A percentile compares a stretch with the other conserved stretches of the same genome.
Conservation (phyloP, 2,329 filamentous ascomycete species). For the Pezicula neosporulosa region DNA sequence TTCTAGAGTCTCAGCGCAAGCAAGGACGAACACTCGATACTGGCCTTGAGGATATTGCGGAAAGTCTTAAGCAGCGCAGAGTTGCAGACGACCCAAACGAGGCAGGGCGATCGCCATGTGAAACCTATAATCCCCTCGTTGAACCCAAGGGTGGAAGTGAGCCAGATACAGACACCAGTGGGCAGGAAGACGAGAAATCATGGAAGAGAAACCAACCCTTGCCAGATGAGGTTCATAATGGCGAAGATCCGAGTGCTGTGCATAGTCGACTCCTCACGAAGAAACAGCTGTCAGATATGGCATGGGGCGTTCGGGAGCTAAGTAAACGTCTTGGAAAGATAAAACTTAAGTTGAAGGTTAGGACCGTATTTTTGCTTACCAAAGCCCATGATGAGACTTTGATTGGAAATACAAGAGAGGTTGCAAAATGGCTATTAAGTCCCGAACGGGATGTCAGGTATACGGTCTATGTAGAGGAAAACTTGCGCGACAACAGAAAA, state of each 20-base stretch:
- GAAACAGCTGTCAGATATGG: conserved; percentile 94
- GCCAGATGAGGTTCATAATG: conserved; percentile 9
- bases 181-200: conserved; percentile 53
- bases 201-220: conserved; percentile 39
- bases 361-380: conserved; percentile 81
- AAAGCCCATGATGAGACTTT: conserved; percentile 87
- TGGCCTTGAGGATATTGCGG: conserved; percentile 23
- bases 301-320: conserved; percentile 88
- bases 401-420: conserved; percentile 71
- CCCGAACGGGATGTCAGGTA: conserved; percentile 65
- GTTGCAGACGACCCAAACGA: conserved; percentile 12
- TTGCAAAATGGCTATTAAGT: conserved; percentile 77
- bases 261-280: conserved; percentile 83
- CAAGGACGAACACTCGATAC: conserved; percentile 24
- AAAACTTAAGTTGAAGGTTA: conserved; percentile 76
- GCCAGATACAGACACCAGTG: conserved; percentile 23
- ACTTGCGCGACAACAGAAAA: conserved; percentile 63
- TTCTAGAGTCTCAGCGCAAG: conserved; percentile 55
- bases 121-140: conserved; percentile 3
- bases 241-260: conserved; percentile 14
- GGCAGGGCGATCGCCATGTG: conserved; percentile 1
- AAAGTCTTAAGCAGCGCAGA: conserved; percentile 7
- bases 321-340: conserved; percentile 83
- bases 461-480: conserved; percentile 80
- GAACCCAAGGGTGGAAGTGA: conserved; percentile 12